Conservation (phyloP, 352 stramenopile genomes). For the Phytophthora litchii region DNA sequence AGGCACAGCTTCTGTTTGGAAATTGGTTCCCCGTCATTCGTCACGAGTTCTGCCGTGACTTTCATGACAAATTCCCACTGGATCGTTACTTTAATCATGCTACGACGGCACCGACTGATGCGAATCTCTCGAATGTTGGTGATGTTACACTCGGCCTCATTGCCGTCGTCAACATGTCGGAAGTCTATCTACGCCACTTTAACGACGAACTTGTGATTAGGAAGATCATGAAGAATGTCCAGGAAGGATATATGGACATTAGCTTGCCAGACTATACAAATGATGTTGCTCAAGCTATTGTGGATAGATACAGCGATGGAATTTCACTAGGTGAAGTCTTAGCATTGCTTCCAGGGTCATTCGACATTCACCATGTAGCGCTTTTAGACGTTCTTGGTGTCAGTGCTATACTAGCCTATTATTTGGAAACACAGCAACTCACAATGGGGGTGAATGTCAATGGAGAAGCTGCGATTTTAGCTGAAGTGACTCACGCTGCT, state of each 20-base stretch:
- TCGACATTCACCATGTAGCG: slow-evolving; percentile 30
- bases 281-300: slow-evolving; percentile 26
- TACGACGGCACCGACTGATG: slow-evolving; percentile 8
- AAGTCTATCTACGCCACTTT: slow-evolving; percentile 45
- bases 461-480: slow-evolving; percentile 41
- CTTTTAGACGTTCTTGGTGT: slow-evolving; percentile 41
- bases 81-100: slow-evolving; percentile 43
- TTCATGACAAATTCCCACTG: slow-evolving; percentile 33
- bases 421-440: slow-evolving; percentile 36
- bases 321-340: slow-evolving; percentile 34
- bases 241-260: slow-evolving; percentile 36
- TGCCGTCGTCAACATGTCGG: slow-evolving; percentile 35
- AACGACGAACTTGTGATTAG: slow-evolving; percentile 34
- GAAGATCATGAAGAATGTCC: slow-evolving; percentile 48
- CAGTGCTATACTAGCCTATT: slow-evolving; percentile 25
- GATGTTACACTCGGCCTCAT: slow-evolving; percentile 29
- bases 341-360: slow-evolving; percentile 27
- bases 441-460: slow-evolving; percentile 48
- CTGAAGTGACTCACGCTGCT: slow-evolving; percentile 42
- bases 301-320: slow-evolving; percentile 31
- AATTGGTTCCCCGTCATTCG: slow-evolving; percentile 44
- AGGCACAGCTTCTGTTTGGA: slow-evolving; percentile 42
- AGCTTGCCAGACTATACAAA: slow-evolving; percentile 32
- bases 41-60: slow-evolving; percentile 51
- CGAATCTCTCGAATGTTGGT: slow-evolving; percentile 37